Base-by-base conservation (phyloP, 257 asterid genomes). In the Nicotiana benthamiana region DNA sequence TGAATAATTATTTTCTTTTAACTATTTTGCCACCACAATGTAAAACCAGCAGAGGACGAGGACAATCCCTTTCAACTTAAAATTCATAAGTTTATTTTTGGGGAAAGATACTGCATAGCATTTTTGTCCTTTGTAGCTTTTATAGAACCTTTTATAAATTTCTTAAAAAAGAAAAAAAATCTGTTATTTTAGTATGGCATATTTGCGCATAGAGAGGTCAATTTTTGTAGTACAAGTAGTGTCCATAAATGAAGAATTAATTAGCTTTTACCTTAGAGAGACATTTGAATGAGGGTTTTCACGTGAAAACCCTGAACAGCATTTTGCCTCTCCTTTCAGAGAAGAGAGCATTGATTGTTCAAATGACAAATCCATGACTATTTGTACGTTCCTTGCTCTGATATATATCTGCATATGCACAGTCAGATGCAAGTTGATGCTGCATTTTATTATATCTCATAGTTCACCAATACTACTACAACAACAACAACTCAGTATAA, bases 231-330 rank as follows among this genome's bases (percentile, higher is more conserved):
- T 67, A 36, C 34, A 11, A 22, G 76, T 70, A 24, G 6, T 68
- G 77, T 20, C 30, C 7, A 46, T 22, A 72, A 72, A 72, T 46
- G 7, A 46, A 46, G 22, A 22, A 72, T 72, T 43, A 8, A 22
- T 43, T n/a, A 46, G 60, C 5, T 22, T 70, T 70, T 43, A 43
- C 34, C 57, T 20, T 43, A 13, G 36, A 27, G 43, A 24, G 75
- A 83, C 64, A 34, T 83, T 83, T 54, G 63, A 83, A 83, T 86
- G 82, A 83, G 66, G 75, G 62, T 86, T 87, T 83, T 89, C 93
- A 89, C 93, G 93, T 89, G 93, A 87, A 85, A 54, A 43, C 74
- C 81, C 82, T 83, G 88, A 86, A 80, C 60, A 70, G 61, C 87
- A 64, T 61, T 84, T 84, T 80, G 86, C 83, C 86, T 84, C 87